These are phyloP conservation scores for Rhododendron williamsianum DNA, from an alignment of 148 eudicot genomes.

Conservation along the genomic window DNA sequence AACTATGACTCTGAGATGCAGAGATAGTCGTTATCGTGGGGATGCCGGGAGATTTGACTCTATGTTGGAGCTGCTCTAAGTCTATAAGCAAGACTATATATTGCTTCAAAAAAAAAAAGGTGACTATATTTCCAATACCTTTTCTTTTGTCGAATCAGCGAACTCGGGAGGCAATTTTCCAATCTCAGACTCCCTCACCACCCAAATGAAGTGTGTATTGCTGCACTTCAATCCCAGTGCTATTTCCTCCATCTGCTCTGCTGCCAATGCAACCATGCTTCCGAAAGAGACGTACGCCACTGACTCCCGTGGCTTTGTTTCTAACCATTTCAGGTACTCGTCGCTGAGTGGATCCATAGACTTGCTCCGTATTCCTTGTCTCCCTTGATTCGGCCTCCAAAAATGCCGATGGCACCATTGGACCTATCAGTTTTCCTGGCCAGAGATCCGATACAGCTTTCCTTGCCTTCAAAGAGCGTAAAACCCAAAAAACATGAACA, in stretches of 20 bases:
- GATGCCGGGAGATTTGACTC: no score
- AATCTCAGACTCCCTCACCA: constrained; percentile 38
- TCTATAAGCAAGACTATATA: no score
- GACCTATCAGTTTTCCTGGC: constrained; percentile 63
- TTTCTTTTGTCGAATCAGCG: constrained; percentile 1
- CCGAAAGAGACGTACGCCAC: constrained; percentile 56
- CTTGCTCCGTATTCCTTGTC: constrained; percentile 50
- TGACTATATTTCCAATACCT: not conserved
- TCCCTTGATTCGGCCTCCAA: constrained; percentile 45
- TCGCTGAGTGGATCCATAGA: constrained; percentile 40
- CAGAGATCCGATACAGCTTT: constrained; percentile 27
- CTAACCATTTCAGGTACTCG: constrained; percentile 38
- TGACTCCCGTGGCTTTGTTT: constrained; percentile 34
- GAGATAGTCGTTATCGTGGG: no score
- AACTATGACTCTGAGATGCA: not conserved
- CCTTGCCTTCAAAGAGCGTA: constrained; percentile 10
- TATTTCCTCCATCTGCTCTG: constrained; percentile 42
- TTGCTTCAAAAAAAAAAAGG: no score
- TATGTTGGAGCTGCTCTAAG: no score
- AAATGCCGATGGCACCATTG: constrained; percentile 63
- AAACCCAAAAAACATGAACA: not conserved
- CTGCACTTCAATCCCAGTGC: constrained; percentile 29
- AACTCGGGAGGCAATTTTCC: constrained; percentile 31
- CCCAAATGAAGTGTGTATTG: constrained; percentile 47
- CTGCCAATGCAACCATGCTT: constrained; percentile 50